Percentiles rank a stretch among this genome's conserved stretches.
These are phyloP conservation scores for Aspergillus costaricaensis DNA, from an alignment of 2,329 filamentous ascomycete species.

Conservation along the genomic window DNA sequence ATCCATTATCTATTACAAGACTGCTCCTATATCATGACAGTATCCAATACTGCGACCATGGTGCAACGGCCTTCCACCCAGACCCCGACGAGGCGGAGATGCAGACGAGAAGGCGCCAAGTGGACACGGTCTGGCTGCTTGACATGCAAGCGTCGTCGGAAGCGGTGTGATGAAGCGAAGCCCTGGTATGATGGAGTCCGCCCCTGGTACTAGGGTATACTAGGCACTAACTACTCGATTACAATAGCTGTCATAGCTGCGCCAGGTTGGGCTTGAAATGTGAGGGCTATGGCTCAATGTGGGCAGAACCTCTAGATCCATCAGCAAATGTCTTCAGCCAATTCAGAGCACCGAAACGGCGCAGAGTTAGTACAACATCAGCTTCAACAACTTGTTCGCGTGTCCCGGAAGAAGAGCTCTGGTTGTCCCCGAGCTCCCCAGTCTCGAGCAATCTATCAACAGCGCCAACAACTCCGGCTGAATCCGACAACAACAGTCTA, in stretches of 20 bases:
- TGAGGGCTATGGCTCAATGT: slow-evolving; percentile 42
- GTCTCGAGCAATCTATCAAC: slow-evolving; percentile 8
- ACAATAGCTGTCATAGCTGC: slow-evolving; percentile 36
- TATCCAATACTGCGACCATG: not conserved
- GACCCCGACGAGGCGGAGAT: slow-evolving; percentile 20
- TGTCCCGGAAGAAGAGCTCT: slow-evolving; percentile 12
- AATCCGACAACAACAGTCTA: not conserved
- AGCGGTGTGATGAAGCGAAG: slow-evolving; percentile 42
- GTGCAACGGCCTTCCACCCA: not conserved
- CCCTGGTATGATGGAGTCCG: slow-evolving; percentile 30
- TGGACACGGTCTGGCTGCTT: slow-evolving; percentile 45
- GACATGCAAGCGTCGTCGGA: slow-evolving; percentile 43
- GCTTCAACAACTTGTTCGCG: slow-evolving; percentile 18
- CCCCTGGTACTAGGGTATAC: not conserved
- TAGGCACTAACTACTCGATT: slow-evolving; percentile 8
- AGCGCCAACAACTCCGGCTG: slow-evolving; percentile 1
- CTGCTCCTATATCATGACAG: not conserved
- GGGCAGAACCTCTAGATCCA: slow-evolving; percentile 38
- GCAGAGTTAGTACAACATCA: slow-evolving; percentile 23
- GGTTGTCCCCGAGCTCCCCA: slow-evolving; percentile 13
- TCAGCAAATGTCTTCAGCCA: slow-evolving; percentile 33
- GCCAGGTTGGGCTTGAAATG: slow-evolving; percentile 37
- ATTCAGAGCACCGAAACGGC: slow-evolving; percentile 22
- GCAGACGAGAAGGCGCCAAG: slow-evolving; percentile 30
- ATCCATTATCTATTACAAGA: not conserved